Evolutionary conservation across 148 eudicot species (phyloP), one percentile per base, ranked within the genome.

Genomic region (Silene uniflora): DNA sequence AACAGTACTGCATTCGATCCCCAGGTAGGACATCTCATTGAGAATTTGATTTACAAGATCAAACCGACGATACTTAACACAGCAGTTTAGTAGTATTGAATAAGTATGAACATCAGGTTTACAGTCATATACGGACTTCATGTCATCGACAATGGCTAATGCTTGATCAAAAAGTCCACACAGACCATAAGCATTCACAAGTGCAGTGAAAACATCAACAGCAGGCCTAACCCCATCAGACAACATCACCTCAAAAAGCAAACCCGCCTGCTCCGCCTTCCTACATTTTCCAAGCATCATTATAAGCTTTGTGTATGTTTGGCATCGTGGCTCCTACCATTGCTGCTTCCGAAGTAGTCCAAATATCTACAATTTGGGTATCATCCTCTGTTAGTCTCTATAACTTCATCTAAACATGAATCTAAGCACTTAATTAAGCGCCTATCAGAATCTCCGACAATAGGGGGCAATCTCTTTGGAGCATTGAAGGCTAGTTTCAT

Each of bases 201-300:
- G 87, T 2, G 98, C 91, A 73, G 95, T 88, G 80, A 86, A 89
- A 54, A 85, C 91, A 74, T 91, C 93, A 59, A 93, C 54, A 12
- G 97, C 79, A 61, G 97, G 97, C 76, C 59, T 74, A 52, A 93
- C 86, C 70, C 98, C 98, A 73, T 93, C 98, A 22, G 89, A 83
- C 62, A 73, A 63, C 88, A 91, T 79, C 67, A 88, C 62, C 75
- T 91, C 88, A 42, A 89, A 91, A 81, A 91, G 95, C 80, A 85
- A 81, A 72, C 80, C 77, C 13, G 98, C 98, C 77, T 91, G 83
- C 73, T 82, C 84, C 8, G 93, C 86, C 79, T 90, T 90, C 81
- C 79, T 83, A 81, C 95, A 91, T 79, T 93, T 93, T 29, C 95
- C 95, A 55, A 93, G 93, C 93, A 93, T 88, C 82, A 86, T 87